Evolutionary conservation across 257 asterid genomes (phyloP), one percentile per base, ranked within the genome.

Genomic region (Solanum etuberosum): DNA sequence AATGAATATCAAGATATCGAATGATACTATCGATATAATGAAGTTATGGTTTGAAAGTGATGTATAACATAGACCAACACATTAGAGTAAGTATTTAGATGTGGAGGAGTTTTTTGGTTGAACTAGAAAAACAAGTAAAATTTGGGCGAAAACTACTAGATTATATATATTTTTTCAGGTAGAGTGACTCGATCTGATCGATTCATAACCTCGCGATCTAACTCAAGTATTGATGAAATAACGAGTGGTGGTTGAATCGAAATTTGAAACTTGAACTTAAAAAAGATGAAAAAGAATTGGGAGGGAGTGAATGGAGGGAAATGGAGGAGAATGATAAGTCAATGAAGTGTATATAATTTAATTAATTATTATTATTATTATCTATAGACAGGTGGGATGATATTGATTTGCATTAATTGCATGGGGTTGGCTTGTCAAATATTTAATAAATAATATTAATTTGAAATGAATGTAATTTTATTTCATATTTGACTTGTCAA

Each of bases 341-440:
- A 81, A 81, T 48, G 43, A 81, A 81, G 85, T 78, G 37, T 27
- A 29, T 42, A 25, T 31, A 67, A 67, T 65, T 29, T 18, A 2
- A 34, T 7, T 27, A 12, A 25, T 12, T 34, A 20, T 42, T 34
- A 25, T 12, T 34, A 20, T 42, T 34, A 9, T 27, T 78, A 43
- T 76, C 31, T n/a, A 76, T 80, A 46, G n/a, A 80, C 85, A 80
- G 65, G 85, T 80, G 4, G 85, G 85, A 48, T 80, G 85, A 48
- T 48, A 16, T 80, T 80, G 85, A 80, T 80, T 80, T 46, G 35
- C 68, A 80, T 80, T 80, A 80, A 80, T 34, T 80, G 85, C 29
- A 46, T 27, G 85, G 85, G 32, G 15, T 63, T 80, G 85, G 21
- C 85, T 29, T 0, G 38, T 35, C 11, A 46, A 80, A 48, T 80